Evolutionary conservation across 2,329 filamentous ascomycete genomes (phyloP), one percentile per base, ranked within the genome.

Genomic region (Coniella vitis): DNA sequence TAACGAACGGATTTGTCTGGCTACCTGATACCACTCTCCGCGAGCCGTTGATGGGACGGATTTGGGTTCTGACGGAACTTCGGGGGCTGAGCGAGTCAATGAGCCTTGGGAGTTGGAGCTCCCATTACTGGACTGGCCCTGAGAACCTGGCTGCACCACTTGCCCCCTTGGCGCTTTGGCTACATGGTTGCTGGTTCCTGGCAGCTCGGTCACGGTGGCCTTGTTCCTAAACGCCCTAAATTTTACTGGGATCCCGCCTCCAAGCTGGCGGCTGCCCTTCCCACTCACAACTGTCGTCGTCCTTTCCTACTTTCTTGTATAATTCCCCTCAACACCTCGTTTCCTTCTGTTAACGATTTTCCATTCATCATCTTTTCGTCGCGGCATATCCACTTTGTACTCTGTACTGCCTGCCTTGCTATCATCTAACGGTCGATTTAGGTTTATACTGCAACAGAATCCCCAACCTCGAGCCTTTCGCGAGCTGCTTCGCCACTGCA

Each of bases 261-360:
- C 45, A 47, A 47, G 45, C 45, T 47, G 44, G 38, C 20, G 19
- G 45, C 45, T 49, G 37, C 34, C 41, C 40, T 41, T 48, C 40
- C 44, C 45, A 45, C 46, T 36, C 46, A 45, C 49, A 45, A 43
- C 40, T 38, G 45, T 47, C 45, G 40, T 47, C 45, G 20, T 36
- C 38, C 35, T 41, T 39, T 12, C 36, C 45, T 39, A 10, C 29
- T 47, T 40, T 25, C 38, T 22, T 38, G 32, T 45, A 16, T 34
- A 21, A 44, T 32, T 38, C 34, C 36, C 40, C 40, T 50, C 42
- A 40, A 51, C 51, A 51, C 41, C 41, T 48, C 51, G 38, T 48
- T 47, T 41, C 45, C 45, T 38, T 47, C 45, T 37, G 34, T 45
- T 10, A 25, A 19, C 46, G 25, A 29, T 29, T 29, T 29, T 29